Percentiles rank a stretch among this genome's conserved stretches.
Conservation (phyloP, 1,284 basidiomycete genomes). For the Rhodotorula sp. region DNA sequence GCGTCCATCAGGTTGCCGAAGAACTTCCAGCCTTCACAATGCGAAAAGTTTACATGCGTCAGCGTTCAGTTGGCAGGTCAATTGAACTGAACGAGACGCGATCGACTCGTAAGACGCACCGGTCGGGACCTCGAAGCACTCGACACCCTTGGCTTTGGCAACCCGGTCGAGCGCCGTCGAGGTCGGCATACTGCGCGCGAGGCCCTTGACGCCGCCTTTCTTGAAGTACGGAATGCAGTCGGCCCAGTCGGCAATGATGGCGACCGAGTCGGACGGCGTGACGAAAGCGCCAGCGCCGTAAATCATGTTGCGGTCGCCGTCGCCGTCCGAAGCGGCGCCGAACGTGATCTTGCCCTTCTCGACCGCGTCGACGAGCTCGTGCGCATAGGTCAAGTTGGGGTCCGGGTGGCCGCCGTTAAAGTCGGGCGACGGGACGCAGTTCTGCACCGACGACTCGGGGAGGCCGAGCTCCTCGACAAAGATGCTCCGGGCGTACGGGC, state of each 20-base stretch:
- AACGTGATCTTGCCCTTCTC: constrained; percentile 84
- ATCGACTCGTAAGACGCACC: constrained; percentile 56
- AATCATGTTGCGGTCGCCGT: constrained; percentile 99
- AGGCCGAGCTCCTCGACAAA: constrained; percentile 83
- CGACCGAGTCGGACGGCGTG: constrained; percentile 94
- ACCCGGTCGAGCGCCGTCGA: constrained; percentile 95
- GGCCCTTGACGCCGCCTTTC: constrained; percentile 83
- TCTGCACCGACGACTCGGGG: constrained; percentile 73
- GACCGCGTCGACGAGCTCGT: constrained; percentile 87
- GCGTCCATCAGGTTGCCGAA: constrained; percentile 99
- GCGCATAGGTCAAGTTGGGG: constrained; percentile 97
- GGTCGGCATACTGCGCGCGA: constrained; percentile 96
- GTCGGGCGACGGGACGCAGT: constrained; percentile 85
- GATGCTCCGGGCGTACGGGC: constrained; percentile 89
- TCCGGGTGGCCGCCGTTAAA: constrained; percentile 98
- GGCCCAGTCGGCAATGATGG: constrained; percentile 96
- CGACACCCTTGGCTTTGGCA: constrained; percentile 87
- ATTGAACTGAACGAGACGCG: background rate
- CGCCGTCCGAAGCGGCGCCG: constrained; percentile 94
- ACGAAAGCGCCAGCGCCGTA: constrained; percentile 93
- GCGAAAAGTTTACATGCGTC: background rate
- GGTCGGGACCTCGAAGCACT: constrained; percentile 94
- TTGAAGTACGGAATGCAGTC: constrained; percentile 96
- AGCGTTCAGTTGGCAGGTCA: background rate
- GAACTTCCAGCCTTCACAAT: constrained; percentile 86